Evolutionary conservation across 768 basidiomycete genomes (phyloP).

Genomic region (Tricholoma terreum): DNA sequence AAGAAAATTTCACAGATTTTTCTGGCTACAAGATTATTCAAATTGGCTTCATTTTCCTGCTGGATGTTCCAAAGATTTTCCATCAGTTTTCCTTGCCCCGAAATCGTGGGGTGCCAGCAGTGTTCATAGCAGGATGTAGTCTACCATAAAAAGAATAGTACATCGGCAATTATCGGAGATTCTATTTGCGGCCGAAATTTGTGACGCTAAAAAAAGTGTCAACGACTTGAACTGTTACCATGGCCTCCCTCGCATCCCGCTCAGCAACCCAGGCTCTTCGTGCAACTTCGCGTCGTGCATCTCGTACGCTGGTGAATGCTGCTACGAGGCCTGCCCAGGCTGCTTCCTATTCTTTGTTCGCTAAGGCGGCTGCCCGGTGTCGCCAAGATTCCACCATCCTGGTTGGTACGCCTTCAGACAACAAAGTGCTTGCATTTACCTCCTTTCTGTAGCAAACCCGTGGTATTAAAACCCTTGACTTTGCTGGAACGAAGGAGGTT

Average conservation of each 20-base stretch:
- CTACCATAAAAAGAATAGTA: too few relatives aligned
- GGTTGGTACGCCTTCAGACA: conserved; percentile 22
- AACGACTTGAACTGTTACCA: conserved; percentile 30
- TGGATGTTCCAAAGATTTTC: too few relatives aligned
- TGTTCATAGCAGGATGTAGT: too few relatives aligned
- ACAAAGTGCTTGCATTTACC: background rate
- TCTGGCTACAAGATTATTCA: too few relatives aligned
- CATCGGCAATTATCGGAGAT: too few relatives aligned
- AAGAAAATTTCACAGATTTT: too few relatives aligned
- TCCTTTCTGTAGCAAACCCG: conserved; percentile 48
- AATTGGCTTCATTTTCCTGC: too few relatives aligned
- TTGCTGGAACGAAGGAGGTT: conserved; percentile 89
- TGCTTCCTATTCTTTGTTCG: conserved; percentile 69
- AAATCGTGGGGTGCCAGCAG: too few relatives aligned
- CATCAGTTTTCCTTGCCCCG: too few relatives aligned
- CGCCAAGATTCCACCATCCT: conserved; percentile 30
- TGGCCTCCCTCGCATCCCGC: conserved; percentile 64
- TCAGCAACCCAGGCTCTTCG: conserved; percentile 62
- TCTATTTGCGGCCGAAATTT: background rate
- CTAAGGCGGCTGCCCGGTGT: conserved; percentile 44
- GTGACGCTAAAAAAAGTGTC: background rate
- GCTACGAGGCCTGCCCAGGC: conserved; percentile 42
- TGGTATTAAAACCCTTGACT: conserved; percentile 93
- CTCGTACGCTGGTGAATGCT: conserved; percentile 43
- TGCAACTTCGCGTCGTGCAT: conserved; percentile 62